Evolutionary conservation across 495 filamentous ascomycete species (phyloP).

Genomic region (Penicillium paradoxum): DNA sequence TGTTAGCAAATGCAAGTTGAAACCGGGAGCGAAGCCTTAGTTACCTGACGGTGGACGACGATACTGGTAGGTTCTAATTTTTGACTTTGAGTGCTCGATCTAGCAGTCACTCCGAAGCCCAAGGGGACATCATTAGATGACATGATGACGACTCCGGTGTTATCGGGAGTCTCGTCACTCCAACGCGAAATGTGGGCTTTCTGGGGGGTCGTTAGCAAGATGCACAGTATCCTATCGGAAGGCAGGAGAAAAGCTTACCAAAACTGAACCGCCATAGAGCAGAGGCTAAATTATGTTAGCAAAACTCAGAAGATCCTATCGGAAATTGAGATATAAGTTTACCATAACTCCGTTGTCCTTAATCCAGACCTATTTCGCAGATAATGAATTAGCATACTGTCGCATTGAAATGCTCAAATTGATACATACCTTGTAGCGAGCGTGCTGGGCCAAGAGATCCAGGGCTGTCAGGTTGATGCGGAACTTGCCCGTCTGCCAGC

Average conservation of each 20-base stretch:
- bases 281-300: neutral
- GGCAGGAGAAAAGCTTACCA: neutral
- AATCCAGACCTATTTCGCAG: slow-evolving; percentile 57
- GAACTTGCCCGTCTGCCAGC: slow-evolving; percentile 84
- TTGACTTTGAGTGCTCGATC: slow-evolving; percentile 74
- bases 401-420: neutral
- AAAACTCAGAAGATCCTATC: neutral
- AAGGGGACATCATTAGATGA: slow-evolving; percentile 4
- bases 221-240: neutral
- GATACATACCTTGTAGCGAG: slow-evolving; percentile 65
- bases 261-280: neutral
- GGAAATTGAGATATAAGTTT: neutral
- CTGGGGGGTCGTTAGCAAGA: neutral
- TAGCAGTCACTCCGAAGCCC: slow-evolving; percentile 75
- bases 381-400: neutral
- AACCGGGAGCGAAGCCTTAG: neutral
- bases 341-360: slow-evolving; percentile 80
- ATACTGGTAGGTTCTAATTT: slow-evolving; percentile 85
- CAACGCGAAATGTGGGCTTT: slow-evolving; percentile 85
- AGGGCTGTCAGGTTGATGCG: slow-evolving; percentile 47
- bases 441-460: slow-evolving; percentile 79
- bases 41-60: slow-evolving; percentile 54
- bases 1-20: neutral
- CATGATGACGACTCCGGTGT: slow-evolving; percentile 31
- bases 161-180: slow-evolving; percentile 69